Percentiles rank a stretch among this genome's conserved stretches.
These are phyloP conservation scores for Pyrenula massariospora DNA, from an alignment of 495 filamentous ascomycete genomes.

Conservation along the genomic window DNA sequence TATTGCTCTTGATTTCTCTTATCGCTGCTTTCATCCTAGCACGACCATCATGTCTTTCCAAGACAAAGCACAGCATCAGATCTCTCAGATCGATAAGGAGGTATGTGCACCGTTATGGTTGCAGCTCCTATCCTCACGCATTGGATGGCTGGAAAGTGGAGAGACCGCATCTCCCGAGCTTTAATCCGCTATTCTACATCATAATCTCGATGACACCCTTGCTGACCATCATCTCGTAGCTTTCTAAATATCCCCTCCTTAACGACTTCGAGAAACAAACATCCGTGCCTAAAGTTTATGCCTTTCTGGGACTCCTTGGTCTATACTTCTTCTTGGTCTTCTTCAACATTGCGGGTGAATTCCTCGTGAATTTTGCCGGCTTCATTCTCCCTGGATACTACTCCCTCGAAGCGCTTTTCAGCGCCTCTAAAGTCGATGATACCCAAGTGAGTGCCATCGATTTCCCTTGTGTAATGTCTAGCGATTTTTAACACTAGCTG, in stretches of 20 bases:
- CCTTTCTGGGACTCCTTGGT: slow-evolving; percentile 67
- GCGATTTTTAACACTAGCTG: slow-evolving; percentile 2
- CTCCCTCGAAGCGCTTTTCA: slow-evolving; percentile 84
- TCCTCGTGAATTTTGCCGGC: slow-evolving; percentile 92
- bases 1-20: background rate
- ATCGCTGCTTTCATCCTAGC: background rate
- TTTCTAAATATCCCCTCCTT: slow-evolving; percentile 89
- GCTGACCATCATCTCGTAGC: slow-evolving; percentile 38
- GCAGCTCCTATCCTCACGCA: too few species aligned
- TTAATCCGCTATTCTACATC: too few species aligned
- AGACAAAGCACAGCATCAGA: slow-evolving; percentile 78
- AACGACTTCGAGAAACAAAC: slow-evolving; percentile 97
- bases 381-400: slow-evolving; percentile 95
- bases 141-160: too few species aligned
- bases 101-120: slow-evolving; percentile 38
- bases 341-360: slow-evolving; percentile 96
- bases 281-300: slow-evolving; percentile 90
- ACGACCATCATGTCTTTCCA: slow-evolving; percentile 51
- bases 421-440: slow-evolving; percentile 68
- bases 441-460: slow-evolving; percentile 65
- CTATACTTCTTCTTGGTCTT: slow-evolving; percentile 98
- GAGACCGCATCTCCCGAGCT: too few species aligned
- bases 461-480: slow-evolving; percentile 2
- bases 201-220: too few species aligned
- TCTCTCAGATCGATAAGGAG: slow-evolving; percentile 95